These are phyloP conservation scores for Trichoderma harzianum DNA, from an alignment of 2,329 filamentous ascomycete species.

Conservation along the genomic window DNA sequence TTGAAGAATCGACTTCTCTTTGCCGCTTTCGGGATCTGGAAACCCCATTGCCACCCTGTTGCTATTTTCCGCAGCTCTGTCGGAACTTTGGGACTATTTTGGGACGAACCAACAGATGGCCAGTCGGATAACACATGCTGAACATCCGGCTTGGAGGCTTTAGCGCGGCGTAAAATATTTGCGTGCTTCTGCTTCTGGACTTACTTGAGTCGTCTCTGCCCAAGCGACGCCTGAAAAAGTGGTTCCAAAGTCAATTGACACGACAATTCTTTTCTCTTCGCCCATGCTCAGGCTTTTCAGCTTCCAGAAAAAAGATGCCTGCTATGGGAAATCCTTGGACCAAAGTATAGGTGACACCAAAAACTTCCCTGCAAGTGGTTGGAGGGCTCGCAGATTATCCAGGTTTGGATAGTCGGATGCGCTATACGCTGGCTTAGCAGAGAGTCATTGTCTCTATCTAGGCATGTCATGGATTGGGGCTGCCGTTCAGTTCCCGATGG, in stretches of 20 bases:
- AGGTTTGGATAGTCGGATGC: neutral
- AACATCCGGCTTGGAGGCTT: slow-evolving; percentile 36
- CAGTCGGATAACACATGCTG: slow-evolving; percentile 43
- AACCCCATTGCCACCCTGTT: slow-evolving; percentile 47
- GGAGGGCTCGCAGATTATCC: neutral
- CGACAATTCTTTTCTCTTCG: slow-evolving; percentile 41
- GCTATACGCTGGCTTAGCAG: slow-evolving; percentile 1
- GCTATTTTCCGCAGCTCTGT: slow-evolving; percentile 45
- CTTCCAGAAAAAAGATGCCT: slow-evolving; percentile 9
- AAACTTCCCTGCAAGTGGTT: neutral
- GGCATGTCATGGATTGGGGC: slow-evolving; percentile 4
- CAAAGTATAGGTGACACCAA: neutral
- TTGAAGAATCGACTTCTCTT: slow-evolving; percentile 46
- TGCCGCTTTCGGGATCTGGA: slow-evolving; percentile 43
- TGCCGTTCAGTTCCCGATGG: neutral
- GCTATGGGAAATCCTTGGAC: neutral
- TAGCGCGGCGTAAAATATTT: slow-evolving; percentile 21
- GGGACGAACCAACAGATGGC: slow-evolving; percentile 36
- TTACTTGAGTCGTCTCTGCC: slow-evolving; percentile 42
- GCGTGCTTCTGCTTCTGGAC: slow-evolving; percentile 18
- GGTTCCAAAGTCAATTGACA: slow-evolving; percentile 56
- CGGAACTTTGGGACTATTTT: slow-evolving; percentile 45
- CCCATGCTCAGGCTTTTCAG: slow-evolving; percentile 26
- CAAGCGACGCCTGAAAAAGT: slow-evolving; percentile 56
- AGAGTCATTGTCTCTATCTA: slow-evolving; percentile 12